phyloP scores from a whole-genome alignment of 225 moss, liverwort and hornwort genomes.

The Antitrichia curtipendula region DNA sequence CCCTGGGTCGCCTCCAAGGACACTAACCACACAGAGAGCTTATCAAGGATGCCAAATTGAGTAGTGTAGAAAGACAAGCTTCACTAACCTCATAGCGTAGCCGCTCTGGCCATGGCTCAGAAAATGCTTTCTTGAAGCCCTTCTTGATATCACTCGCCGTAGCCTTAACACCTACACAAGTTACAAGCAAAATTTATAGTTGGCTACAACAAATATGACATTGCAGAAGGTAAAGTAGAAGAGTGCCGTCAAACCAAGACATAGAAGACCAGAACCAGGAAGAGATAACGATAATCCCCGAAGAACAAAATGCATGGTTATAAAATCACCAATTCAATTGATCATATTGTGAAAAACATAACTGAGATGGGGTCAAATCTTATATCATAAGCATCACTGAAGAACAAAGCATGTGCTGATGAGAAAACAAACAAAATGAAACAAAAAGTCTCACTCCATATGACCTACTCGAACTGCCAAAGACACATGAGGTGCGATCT shows the following conservation, averaged over 20 bases:
- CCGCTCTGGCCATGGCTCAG: conserved; percentile 92
- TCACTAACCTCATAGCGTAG: conserved; percentile 74
- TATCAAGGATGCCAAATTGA: background rate
- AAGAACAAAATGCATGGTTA: background rate
- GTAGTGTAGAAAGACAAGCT: background rate
- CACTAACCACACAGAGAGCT: background rate
- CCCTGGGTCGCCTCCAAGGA: background rate
- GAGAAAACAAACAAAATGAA: background rate
- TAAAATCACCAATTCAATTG: background rate
- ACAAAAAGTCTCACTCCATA: background rate
- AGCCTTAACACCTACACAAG: conserved; percentile 46
- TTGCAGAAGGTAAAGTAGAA: background rate
- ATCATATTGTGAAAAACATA: background rate
- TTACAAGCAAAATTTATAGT: background rate
- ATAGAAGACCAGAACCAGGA: background rate
- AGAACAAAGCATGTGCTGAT: background rate
- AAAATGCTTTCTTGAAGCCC: conserved; percentile 77
- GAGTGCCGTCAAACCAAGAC: background rate
- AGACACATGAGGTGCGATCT: background rate
- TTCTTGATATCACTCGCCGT: conserved; percentile 68
- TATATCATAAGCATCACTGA: background rate
- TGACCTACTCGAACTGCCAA: background rate
- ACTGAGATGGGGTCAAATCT: background rate
- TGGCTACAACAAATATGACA: background rate
- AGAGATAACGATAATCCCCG: background rate